Evolutionary conservation across 108 stramenopile species (phyloP).

Genomic region (Nannochloropsis gaditana): DNA sequence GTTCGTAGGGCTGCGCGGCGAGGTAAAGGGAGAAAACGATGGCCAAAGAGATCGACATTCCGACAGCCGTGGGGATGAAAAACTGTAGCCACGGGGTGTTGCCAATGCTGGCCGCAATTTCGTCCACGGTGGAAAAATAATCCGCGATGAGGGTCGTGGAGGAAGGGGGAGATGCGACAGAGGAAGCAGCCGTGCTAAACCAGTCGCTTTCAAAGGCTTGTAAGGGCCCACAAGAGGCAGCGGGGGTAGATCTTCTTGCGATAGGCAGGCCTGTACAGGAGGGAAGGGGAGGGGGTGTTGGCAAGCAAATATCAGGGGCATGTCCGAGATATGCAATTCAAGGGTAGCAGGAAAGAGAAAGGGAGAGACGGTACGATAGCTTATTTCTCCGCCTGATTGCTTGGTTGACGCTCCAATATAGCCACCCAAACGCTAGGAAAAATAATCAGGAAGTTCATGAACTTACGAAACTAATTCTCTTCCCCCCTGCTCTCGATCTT

Average conservation of each 20-base stretch:
- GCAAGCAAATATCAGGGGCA: background rate
- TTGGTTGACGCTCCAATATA: too few species aligned
- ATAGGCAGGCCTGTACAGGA: background rate
- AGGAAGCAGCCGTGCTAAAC: background rate
- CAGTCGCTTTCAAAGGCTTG: background rate
- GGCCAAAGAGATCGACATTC: conserved; percentile 10
- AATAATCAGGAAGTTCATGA: too few species aligned
- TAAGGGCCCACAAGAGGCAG: background rate
- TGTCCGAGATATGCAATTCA: too few species aligned
- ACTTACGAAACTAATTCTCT: too few species aligned
- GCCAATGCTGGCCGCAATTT: background rate
- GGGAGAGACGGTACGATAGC: too few species aligned
- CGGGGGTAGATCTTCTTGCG: background rate
- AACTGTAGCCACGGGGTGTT: conserved; percentile 12
- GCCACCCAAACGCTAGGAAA: too few species aligned
- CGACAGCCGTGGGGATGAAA: conserved; percentile 7
- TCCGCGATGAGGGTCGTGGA: background rate
- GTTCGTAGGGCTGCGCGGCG: conserved; percentile 14
- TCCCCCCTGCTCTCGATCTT: too few species aligned
- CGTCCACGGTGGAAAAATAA: conserved; percentile 20
- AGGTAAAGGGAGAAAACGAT: background rate
- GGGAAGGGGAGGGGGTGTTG: background rate
- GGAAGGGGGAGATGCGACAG: background rate
- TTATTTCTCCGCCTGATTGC: too few species aligned
- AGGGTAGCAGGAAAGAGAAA: too few species aligned